phyloP scores from a whole-genome alignment of 768 basidiomycete species.

The Clitopilus hobsonii region DNA sequence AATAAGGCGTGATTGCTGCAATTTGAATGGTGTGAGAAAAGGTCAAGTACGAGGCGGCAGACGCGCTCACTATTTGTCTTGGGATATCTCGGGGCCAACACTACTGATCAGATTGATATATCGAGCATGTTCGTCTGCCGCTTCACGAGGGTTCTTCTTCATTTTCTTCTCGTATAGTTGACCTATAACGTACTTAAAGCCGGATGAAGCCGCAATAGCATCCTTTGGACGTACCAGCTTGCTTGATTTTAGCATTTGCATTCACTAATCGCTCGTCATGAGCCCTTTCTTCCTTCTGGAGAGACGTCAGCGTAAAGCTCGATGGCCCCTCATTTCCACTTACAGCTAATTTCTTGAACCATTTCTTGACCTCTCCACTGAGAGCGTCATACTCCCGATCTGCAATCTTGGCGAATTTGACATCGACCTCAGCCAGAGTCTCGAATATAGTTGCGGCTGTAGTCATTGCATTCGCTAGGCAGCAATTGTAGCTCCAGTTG shows the following conservation, averaged over 20 bases:
- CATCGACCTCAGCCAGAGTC: slow-evolving; percentile 61
- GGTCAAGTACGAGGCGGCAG: not conserved
- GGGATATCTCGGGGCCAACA: slow-evolving; percentile 73
- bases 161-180: slow-evolving; percentile 75
- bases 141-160: slow-evolving; percentile 66
- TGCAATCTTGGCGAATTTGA: slow-evolving; percentile 69
- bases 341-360: slow-evolving; percentile 82
- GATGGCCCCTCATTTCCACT: slow-evolving; percentile 18
- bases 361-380: slow-evolving; percentile 71
- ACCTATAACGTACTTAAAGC: slow-evolving; percentile 33
- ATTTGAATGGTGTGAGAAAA: not conserved
- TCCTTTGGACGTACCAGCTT: slow-evolving; percentile 51
- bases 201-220: not conserved
- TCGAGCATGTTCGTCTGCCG: slow-evolving; percentile 68
- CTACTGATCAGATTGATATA: slow-evolving; percentile 71
- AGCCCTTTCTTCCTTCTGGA: slow-evolving; percentile 73
- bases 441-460: slow-evolving; percentile 67
- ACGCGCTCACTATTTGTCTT: slow-evolving; percentile 70
- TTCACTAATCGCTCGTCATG: slow-evolving; percentile 68
- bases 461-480: slow-evolving; percentile 61
- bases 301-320: not conserved
- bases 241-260: slow-evolving; percentile 71
- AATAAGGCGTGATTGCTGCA: slow-evolving; percentile 61
- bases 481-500: slow-evolving; percentile 7
- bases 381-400: slow-evolving; percentile 70